Evolutionary conservation across 345 rosid genomes (phyloP).

Genomic region (Carallia brachiata): DNA sequence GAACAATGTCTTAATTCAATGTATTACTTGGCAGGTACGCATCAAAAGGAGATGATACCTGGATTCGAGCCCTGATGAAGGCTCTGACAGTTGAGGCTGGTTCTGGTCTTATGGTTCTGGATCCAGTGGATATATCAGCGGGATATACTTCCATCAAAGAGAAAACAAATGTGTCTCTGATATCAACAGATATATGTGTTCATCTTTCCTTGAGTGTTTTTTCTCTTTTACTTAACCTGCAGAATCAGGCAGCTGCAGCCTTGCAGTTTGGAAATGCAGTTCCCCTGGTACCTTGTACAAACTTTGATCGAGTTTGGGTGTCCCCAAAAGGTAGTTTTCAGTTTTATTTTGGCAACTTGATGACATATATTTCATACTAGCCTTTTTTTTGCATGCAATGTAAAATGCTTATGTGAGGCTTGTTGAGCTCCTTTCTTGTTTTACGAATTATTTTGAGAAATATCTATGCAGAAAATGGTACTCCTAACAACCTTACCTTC

Average conservation of each 20-base stretch:
- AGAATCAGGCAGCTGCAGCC: constrained; percentile 72
- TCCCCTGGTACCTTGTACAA: constrained; percentile 85
- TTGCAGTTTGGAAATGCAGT: constrained; percentile 82
- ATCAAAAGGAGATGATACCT: constrained; percentile 86
- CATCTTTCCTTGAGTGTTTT: constrained; percentile 86
- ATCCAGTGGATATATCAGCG: constrained; percentile 84
- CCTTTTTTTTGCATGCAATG: constrained; percentile 4
- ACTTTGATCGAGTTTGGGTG: constrained; percentile 82
- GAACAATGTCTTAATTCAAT: too few relatives aligned
- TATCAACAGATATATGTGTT: constrained; percentile 77
- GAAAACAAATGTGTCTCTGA: constrained; percentile 81
- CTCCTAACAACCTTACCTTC: constrained; percentile 71
- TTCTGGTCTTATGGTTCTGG: constrained; percentile 90
- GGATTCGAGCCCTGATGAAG: constrained; percentile 87
- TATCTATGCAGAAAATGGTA: constrained; percentile 62
- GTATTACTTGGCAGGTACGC: constrained; percentile 62
- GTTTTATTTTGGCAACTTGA: constrained; percentile 13
- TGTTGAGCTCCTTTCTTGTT: constrained; percentile 1
- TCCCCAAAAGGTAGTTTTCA: constrained; percentile 70
- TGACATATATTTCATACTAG: background rate
- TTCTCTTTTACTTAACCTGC: constrained; percentile 82
- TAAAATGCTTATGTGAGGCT: constrained; percentile 2
- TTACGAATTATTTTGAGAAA: constrained; percentile 6
- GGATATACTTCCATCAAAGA: constrained; percentile 91
- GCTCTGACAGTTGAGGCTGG: constrained; percentile 88